These are phyloP conservation scores for Singerocomus inundabilis DNA, from an alignment of 1,284 basidiomycete genomes.

Conservation along the genomic window DNA sequence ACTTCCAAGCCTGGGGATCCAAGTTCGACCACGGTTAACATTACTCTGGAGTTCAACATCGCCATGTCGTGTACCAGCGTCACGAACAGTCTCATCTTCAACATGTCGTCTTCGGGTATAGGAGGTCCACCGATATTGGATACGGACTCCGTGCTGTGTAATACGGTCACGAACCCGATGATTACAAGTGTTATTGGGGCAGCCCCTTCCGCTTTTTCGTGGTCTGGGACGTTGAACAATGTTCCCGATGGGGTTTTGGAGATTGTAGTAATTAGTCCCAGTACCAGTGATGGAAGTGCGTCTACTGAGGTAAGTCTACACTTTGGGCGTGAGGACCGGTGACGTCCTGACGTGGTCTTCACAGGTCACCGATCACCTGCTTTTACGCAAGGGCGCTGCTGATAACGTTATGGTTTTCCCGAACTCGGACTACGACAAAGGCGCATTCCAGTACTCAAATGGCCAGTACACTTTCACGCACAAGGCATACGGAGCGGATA, in stretches of 20 bases:
- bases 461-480: constrained; percentile 76
- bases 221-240: constrained; percentile 68
- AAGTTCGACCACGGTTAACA: constrained; percentile 62
- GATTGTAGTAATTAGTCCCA: constrained; percentile 64
- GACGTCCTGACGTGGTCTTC: constrained; percentile 6
- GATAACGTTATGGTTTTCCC: constrained; percentile 84
- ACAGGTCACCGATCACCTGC: constrained; percentile 68
- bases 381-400: constrained; percentile 73
- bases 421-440: constrained; percentile 69
- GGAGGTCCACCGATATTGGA: constrained; percentile 54
- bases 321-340: not conserved
- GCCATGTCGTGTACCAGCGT: constrained; percentile 73
- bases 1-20: constrained; percentile 44
- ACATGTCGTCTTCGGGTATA: constrained; percentile 68
- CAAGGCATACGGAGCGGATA: constrained; percentile 82
- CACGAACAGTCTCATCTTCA: constrained; percentile 59
- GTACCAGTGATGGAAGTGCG: constrained; percentile 41
- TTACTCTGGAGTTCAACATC: constrained; percentile 76
- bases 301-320: constrained; percentile 52
- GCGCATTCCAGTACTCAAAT: constrained; percentile 58
- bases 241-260: constrained; percentile 80
- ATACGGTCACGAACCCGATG: constrained; percentile 43
- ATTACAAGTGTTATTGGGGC: constrained; percentile 51
- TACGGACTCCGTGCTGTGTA: constrained; percentile 46
- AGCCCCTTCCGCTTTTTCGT: constrained; percentile 62